Conservation (phyloP, 805 yeast genomes). For the Zygoascus flipseniorum region DNA sequence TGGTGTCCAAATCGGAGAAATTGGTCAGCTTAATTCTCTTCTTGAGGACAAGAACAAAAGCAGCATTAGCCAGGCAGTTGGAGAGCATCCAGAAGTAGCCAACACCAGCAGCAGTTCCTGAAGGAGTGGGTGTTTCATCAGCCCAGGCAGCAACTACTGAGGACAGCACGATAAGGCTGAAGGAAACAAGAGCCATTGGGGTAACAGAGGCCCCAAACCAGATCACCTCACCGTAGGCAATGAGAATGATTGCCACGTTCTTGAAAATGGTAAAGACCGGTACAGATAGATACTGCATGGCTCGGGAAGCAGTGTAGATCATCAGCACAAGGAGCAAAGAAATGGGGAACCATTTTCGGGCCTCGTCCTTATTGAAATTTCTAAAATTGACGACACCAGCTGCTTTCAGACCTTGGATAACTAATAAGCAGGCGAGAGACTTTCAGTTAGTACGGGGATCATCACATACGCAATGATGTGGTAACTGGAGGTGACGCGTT, state of each 20-base stretch:
- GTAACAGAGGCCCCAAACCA: conserved; percentile 95
- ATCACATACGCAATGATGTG: too few species aligned
- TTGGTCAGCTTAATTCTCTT: conserved; percentile 95
- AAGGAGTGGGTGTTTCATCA: conserved; percentile 43
- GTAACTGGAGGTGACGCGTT: too few species aligned
- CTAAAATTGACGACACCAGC: conserved; percentile 79
- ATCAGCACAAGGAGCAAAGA: conserved; percentile 80
- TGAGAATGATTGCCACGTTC: conserved; percentile 90
- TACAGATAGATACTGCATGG: conserved; percentile 80
- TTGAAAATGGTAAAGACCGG: conserved; percentile 98
- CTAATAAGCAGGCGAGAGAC: conserved; percentile 68
- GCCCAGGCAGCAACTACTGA: conserved; percentile 95
- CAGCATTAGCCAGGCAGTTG: conserved; percentile 91
- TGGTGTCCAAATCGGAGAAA: conserved; percentile 87
- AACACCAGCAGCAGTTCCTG: conserved; percentile 29
- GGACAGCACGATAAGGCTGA: conserved; percentile 85
- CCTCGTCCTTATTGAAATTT: conserved; percentile 76
- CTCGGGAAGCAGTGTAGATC: conserved; percentile 96
- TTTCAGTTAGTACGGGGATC: background rate
- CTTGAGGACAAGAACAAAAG: conserved; percentile 91
- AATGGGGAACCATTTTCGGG: conserved; percentile 90
- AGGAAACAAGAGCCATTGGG: conserved; percentile 81
- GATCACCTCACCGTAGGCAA: conserved; percentile 95
- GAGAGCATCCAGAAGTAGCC: conserved; percentile 97
- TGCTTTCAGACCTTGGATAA: conserved; percentile 64